phyloP scores from a whole-genome alignment of 129 eudicot genomes.

The Arctium minus region DNA sequence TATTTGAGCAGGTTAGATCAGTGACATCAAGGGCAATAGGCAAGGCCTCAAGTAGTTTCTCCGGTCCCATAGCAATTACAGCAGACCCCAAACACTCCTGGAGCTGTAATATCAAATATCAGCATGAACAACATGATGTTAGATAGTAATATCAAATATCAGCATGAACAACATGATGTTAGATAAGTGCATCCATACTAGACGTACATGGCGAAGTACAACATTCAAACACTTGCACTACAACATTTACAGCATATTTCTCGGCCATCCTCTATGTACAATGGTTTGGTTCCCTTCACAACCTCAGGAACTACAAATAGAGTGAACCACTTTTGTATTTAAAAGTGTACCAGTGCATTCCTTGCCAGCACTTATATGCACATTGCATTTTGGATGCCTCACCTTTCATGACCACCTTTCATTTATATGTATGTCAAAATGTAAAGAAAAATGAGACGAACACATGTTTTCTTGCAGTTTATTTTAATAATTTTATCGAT shows the following conservation, averaged over 20 bases:
- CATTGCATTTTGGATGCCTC: too few species aligned
- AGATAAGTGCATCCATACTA: neutral
- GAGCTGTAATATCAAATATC: constrained; percentile 44
- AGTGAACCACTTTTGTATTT: neutral
- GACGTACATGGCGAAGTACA: neutral
- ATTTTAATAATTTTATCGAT: neutral
- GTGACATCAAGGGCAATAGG: constrained; percentile 60
- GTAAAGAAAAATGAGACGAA: too few species aligned
- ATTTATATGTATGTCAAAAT: too few species aligned
- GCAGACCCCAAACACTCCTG: constrained; percentile 86
- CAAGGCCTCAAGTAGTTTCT: constrained; percentile 52
- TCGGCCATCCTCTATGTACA: neutral
- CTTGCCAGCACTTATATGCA: too few species aligned
- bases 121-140: too few species aligned
- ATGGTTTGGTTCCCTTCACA: neutral
- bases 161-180: neutral
- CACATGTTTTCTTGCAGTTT: neutral
- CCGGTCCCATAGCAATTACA: constrained; percentile 78
- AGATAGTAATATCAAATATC: constrained; percentile 25
- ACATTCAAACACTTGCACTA: neutral
- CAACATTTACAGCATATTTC: neutral
- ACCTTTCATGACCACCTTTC: too few species aligned
- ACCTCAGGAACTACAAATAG: neutral
- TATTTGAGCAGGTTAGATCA: constrained; percentile 59
- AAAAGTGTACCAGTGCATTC: neutral